Conservation (phyloP, 2,329 filamentous ascomycete genomes). For the Claviceps paspali region DNA sequence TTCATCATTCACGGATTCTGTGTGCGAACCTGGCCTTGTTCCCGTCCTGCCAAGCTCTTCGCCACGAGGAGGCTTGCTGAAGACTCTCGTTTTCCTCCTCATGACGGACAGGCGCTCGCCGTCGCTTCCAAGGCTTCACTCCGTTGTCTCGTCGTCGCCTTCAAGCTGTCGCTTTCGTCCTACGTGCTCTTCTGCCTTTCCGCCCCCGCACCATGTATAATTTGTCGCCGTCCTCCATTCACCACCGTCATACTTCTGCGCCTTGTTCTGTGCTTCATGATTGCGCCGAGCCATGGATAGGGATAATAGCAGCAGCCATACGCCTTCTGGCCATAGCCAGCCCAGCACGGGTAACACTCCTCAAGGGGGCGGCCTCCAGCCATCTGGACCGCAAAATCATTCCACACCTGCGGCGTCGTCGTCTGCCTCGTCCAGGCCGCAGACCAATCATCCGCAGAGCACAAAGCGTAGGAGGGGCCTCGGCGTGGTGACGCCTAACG, state of each 20-base stretch:
- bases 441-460: conserved; percentile 13
- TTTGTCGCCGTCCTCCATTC: background rate
- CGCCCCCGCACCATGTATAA: conserved; percentile 4
- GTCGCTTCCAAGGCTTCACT: background rate
- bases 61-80: too few relatives aligned
- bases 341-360: conserved; percentile 20
- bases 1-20: too few relatives aligned
- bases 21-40: too few relatives aligned
- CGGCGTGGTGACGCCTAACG: conserved; percentile 43
- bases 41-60: too few relatives aligned
- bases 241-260: too few relatives aligned
- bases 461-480: conserved; percentile 39
- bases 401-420: conserved; percentile 6
- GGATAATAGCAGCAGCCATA: conserved; percentile 16
- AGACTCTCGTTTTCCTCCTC: too few relatives aligned
- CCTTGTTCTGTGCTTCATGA: too few relatives aligned
- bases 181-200: background rate
- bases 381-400: conserved; percentile 5
- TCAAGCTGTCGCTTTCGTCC: too few relatives aligned
- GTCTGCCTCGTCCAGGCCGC: conserved; percentile 10
- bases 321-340: conserved; percentile 15
- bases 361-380: conserved; percentile 15
- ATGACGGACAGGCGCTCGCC: too few relatives aligned
- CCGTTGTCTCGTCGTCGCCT: background rate
- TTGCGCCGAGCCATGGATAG: conserved; percentile 22